Percentiles rank a stretch among this genome's conserved stretches.
phyloP scores from a whole-genome alignment of 2,329 filamentous ascomycete genomes.

The Coniella lustricola region DNA sequence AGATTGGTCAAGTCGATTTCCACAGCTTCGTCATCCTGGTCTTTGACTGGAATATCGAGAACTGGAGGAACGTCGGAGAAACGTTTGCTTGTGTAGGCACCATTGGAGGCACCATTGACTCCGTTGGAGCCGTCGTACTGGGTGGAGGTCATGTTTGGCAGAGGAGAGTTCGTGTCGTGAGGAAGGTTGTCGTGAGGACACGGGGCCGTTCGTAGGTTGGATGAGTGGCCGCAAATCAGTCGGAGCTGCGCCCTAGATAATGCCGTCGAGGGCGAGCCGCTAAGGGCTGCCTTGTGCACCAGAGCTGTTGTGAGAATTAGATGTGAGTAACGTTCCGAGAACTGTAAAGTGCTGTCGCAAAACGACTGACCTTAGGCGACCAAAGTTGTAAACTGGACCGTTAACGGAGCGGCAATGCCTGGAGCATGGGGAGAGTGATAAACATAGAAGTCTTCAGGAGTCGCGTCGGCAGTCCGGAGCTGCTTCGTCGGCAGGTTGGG shows the following conservation, averaged over 20 bases:
- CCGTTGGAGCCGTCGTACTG: conserved; percentile 40
- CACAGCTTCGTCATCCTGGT: conserved; percentile 66
- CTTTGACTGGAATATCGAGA: conserved; percentile 61
- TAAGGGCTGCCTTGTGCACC: not conserved
- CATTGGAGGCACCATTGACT: conserved; percentile 30
- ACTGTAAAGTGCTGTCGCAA: not conserved
- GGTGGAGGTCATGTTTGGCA: conserved; percentile 36
- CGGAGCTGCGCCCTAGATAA: not conserved
- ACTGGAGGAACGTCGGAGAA: conserved; percentile 59
- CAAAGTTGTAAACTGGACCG: not conserved
- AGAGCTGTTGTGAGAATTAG: not conserved
- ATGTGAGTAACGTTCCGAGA: not conserved
- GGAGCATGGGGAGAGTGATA: too few species aligned
- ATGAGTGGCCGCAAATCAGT: not conserved
- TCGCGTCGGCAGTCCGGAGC: too few species aligned
- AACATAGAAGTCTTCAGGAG: too few species aligned
- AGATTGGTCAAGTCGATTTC: conserved; percentile 90
- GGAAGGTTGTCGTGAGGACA: not conserved
- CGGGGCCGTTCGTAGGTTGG: too few species aligned
- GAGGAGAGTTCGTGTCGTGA: conserved; percentile 19
- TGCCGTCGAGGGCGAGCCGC: not conserved
- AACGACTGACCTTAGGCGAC: not conserved
- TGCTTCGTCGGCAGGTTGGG: not conserved
- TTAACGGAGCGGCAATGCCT: not conserved
- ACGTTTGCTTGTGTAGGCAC: conserved; percentile 42